Evolutionary conservation across 2,329 filamentous ascomycete species (phyloP).

Genomic region (Talaromyces marneffei): DNA sequence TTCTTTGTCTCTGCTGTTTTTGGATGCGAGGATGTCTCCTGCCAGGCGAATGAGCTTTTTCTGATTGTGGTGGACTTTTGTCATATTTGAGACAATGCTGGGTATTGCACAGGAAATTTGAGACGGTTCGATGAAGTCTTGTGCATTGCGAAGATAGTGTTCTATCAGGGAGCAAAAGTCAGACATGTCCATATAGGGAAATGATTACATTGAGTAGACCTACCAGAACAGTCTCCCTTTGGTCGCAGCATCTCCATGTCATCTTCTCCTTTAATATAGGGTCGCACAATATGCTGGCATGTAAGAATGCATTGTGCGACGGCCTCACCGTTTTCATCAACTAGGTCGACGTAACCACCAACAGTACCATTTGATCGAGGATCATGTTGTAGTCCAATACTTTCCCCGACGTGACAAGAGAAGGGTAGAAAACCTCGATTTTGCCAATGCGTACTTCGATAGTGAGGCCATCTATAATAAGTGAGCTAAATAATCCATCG

Average conservation of each 20-base stretch:
- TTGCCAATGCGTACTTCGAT: constrained; percentile 6
- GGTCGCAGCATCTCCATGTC: neutral
- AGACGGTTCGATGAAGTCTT: neutral
- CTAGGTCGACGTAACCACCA: constrained; percentile 7
- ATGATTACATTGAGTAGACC: neutral
- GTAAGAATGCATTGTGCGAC: constrained; percentile 6
- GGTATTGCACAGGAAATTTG: neutral
- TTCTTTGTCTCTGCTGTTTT: neutral
- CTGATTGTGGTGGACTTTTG: neutral
- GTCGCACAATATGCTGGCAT: constrained; percentile 4
- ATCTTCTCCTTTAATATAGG: neutral
- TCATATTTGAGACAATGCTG: neutral
- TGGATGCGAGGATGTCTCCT: constrained; percentile 3
- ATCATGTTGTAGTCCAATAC: neutral
- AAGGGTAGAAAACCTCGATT: neutral
- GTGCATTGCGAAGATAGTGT: neutral
- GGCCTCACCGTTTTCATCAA: neutral
- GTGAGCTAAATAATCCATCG: neutral
- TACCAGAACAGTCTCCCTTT: neutral
- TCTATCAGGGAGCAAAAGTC: neutral
- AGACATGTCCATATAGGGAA: neutral
- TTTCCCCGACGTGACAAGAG: neutral
- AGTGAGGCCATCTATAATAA: neutral
- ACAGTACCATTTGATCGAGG: neutral
- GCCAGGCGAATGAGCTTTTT: neutral